Evolutionary conservation across 495 filamentous ascomycete genomes (phyloP), one percentile per base, ranked within the genome.

Genomic region (Trichocladium uniseriatum): DNA sequence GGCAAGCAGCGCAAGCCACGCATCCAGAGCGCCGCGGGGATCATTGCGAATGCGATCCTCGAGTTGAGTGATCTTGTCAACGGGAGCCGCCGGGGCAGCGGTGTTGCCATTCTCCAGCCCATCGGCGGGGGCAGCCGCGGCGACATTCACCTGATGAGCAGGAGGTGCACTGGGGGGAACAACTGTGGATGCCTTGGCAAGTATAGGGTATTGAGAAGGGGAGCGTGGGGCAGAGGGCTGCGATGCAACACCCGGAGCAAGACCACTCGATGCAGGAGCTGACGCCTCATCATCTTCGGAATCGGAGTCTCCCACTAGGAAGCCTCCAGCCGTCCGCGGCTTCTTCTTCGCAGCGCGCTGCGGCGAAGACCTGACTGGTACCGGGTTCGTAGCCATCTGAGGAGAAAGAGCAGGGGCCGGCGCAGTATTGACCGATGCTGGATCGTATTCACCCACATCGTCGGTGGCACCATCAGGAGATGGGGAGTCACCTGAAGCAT

Each of bases 41-140:
- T 97, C 92, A 55, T 96, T 87, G 51, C 80, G 80, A 60, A 95
- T 84, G 52, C 91, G 77, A 58, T 94, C 87, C 67, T 98, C 89
- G 51, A 96, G 73, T 35, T 91, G 83, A 10, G 88, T 86, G 55
- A 94, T 75, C 45, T 75, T 77, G 66, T 96, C 87, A 67, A 85
- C 79, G 35, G 86, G 80, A 28, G 38, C 32, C 9, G 29, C 16
- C 19, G 36, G 10, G 6, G 38, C 16, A 34, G 35, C 21, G 14
- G 40, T 22, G 40, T 42, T 36, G 22, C 19, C 49, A 38, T 51
- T 38, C 8, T 38, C 50, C 27, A 16, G 31, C n/a, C 45, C 38
- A 15, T 49, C 27, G 24, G 49, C 10, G 40, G 58, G 15, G 15
- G 48, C 31, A 45, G 50, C 39, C 22, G 44, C 32, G 10, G 53